These are phyloP conservation scores for Claviceps digitariae DNA, from an alignment of 2,329 filamentous ascomycete genomes.

Conservation along the genomic window DNA sequence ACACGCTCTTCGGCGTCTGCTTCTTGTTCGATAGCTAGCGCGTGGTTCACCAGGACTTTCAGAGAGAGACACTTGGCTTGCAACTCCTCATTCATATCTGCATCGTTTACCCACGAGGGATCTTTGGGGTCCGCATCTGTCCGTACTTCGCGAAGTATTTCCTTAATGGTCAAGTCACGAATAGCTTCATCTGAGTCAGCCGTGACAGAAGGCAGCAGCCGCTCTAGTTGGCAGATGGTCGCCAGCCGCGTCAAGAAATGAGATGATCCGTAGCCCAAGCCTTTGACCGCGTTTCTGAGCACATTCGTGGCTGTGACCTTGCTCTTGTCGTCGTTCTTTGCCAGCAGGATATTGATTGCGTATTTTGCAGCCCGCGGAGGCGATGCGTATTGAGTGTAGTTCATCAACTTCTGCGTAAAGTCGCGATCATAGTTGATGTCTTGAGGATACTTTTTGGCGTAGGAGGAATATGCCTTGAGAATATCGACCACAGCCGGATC, in stretches of 20 bases:
- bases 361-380: conserved; percentile 83
- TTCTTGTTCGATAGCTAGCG: conserved; percentile 46
- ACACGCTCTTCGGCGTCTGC: conserved; percentile 45
- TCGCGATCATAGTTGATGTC: conserved; percentile 73
- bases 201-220: conserved; percentile 59
- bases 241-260: conserved; percentile 66
- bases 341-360: conserved; percentile 79
- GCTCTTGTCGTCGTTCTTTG: conserved; percentile 57
- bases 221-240: conserved; percentile 59
- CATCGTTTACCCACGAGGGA: conserved; percentile 54
- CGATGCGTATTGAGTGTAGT: conserved; percentile 69
- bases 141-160: conserved; percentile 59
- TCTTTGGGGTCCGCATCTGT: conserved; percentile 43
- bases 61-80: conserved; percentile 73
- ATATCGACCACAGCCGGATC: conserved; percentile 72
- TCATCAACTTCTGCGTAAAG: conserved; percentile 67
- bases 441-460: conserved; percentile 70
- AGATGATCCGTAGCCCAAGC: conserved; percentile 57
- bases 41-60: conserved; percentile 73
- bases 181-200: conserved; percentile 65
- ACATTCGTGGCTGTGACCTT: conserved; percentile 76
- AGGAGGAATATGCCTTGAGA: conserved; percentile 85
- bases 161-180: conserved; percentile 60
- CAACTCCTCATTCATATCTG: conserved; percentile 64
- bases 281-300: conserved; percentile 59